phyloP scores from a whole-genome alignment of 2,329 filamentous ascomycete genomes.

The Cryphonectria nitschkei region DNA sequence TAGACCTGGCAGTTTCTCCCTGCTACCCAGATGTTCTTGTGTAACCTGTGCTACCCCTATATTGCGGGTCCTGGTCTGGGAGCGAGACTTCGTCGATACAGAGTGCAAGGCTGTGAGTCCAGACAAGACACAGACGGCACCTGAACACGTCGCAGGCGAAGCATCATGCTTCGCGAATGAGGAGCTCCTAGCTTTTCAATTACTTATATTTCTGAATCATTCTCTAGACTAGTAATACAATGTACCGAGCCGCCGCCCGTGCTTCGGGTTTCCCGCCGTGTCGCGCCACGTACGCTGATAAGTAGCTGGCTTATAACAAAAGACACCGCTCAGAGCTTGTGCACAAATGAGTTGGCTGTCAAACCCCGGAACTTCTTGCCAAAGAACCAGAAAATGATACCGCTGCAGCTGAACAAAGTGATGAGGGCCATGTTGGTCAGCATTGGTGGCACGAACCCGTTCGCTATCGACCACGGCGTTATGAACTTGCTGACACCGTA shows the following conservation, averaged over 20 bases:
- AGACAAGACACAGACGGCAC: background rate
- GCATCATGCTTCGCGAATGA: background rate
- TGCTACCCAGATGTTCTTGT: background rate
- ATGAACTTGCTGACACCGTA: conserved; percentile 37
- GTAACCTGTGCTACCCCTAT: background rate
- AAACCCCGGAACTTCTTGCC: conserved; percentile 42
- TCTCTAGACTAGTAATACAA: background rate
- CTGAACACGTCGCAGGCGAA: background rate
- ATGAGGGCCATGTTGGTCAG: conserved; percentile 36
- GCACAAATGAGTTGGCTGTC: conserved; percentile 37
- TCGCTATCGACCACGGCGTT: conserved; percentile 34
- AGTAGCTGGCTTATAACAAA: background rate
- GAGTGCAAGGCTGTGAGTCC: background rate
- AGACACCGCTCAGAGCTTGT: conserved; percentile 21
- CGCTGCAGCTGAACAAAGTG: conserved; percentile 32
- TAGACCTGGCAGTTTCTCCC: background rate
- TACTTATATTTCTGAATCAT: background rate
- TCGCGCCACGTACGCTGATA: background rate
- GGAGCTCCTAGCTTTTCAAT: background rate
- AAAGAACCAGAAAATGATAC: conserved; percentile 35
- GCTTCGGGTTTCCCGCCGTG: background rate
- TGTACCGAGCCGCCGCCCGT: background rate
- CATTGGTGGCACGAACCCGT: conserved; percentile 34
- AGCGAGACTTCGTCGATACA: background rate
- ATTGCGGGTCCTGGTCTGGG: background rate